phyloP scores from a whole-genome alignment of 306 rosid species.

The Pueraria montana region DNA sequence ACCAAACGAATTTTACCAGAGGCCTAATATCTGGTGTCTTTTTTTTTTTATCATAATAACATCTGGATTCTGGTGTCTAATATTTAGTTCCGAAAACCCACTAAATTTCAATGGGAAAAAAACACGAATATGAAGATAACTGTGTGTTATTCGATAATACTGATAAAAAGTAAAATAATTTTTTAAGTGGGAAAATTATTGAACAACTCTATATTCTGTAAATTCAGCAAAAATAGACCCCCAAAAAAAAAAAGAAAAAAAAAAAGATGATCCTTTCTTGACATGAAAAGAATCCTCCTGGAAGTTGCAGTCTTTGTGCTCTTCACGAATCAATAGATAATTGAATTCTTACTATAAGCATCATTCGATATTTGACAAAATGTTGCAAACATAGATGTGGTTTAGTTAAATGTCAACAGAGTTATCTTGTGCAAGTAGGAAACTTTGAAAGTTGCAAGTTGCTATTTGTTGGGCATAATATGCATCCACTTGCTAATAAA shows the following conservation, averaged over 20 bases:
- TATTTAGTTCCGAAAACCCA: no score
- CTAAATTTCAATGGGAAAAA: no score
- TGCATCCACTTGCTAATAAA: conserved; percentile 45
- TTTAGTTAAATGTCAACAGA: conserved; percentile 49
- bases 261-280: neutral
- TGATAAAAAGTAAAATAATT: no score
- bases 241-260: no score
- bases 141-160: no score
- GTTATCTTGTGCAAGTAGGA: conserved; percentile 33
- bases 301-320: neutral
- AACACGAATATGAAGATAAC: no score
- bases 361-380: conserved; percentile 44
- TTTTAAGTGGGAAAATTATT: no score
- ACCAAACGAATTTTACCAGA: no score
- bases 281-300: neutral
- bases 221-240: neutral
- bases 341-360: conserved; percentile 16
- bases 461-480: conserved; percentile 29
- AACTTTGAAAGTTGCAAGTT: conserved; percentile 36
- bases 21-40: no score
- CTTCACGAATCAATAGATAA: neutral
- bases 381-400: conserved; percentile 9
- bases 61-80: no score
- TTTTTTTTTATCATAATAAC: no score
- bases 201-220: neutral